Base-by-base conservation (phyloP, 2,329 filamentous ascomycete species). In the Penicillium sclerotigenum region DNA sequence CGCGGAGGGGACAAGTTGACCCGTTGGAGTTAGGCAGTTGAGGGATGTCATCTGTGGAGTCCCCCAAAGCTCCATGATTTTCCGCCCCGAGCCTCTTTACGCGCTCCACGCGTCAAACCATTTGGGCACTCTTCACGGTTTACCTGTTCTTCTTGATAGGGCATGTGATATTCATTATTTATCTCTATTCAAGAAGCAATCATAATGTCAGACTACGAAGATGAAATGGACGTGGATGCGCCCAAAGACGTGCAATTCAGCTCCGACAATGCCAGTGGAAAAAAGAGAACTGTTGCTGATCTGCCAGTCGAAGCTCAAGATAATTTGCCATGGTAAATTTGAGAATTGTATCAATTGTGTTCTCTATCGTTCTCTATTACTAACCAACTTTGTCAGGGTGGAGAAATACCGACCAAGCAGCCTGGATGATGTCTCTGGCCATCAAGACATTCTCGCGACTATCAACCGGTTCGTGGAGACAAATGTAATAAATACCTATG, bases 401-500 rank as follows among this genome's bases (percentile, higher is more conserved):
- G 94, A 99, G 72, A 99, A 99, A 71, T 99, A 97, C 76, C 86
- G 94, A 51, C 94, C 94, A 18, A 87, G 87, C 59, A 91, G 89
- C 1, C 84, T 99, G 43, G 85, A 88, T 65, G 94, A 99, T 75
- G 94, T 99, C 56, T 96, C 91, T 3, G 94, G 94, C 20, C 94
- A 99, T 75, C 89, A 97, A 71, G 94, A 99, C 75, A 97, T 99
- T 69, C 86, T 99, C 61, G 87, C 92, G 5, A 99, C 94, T 2
- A 96, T 99, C 78, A 97, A 97, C 81, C 94, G 92, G 73, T 99
- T 99, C 68, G 85, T 99, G 71, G 92, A 97, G 71, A 84, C 90
- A 55, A 97, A 99, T 77, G 83, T 86, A 75, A 20, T 74, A 51
- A 24, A 43, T 31, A 5, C 28, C 37, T 47, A 10, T 24, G 8